Evolutionary conservation across 176 grass and related monocot genomes (phyloP), one percentile per base, ranked within the genome.

Genomic region (Panicum miliaceum): DNA sequence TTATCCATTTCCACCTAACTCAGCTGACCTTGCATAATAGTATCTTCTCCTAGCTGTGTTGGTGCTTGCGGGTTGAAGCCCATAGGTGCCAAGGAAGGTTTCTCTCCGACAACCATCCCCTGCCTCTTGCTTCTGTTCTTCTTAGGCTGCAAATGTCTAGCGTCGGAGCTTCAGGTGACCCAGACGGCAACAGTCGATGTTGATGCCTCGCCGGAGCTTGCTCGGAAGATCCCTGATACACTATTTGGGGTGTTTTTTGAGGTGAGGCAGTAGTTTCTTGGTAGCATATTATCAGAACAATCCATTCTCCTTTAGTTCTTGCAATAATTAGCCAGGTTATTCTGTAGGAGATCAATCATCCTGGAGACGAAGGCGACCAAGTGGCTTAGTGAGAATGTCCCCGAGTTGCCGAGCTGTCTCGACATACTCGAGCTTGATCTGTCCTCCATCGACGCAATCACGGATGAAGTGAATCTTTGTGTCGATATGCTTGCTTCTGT

Each of bases 171-270:
- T 35, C 52, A 76, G n/a, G 73, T 45, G 41, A 83, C 56, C 12
- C 84, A 72, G 80, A 86, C 46, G 7, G 90, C 90, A 22, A 46
- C 79, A 22, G 69, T 97, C 20, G 12, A 84, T 2, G 86, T 97
- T 67, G 61, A 94, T 79, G 85, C 92, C 45, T 91, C 92, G 3
- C 53, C 70, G 16, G 71, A 89, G 68, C 78, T 71, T 64, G 88
- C 83, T 43, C 62, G 41, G 9, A 86, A 87, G 64, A 91, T 93
- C 29, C 84, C 95, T 25, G 90, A 94, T 14, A 93, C 73, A 60
- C 35, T 97, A 8, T 92, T 97, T 77, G 95, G 92, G 6, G 54
- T 93, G 38, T 97, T 97, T 84, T 97, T 97, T 78, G 95, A 97
- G 95, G 95, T 94, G 73, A 84, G 66, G 9, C 0, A 32, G 70